A percentile compares a stretch with the other conserved stretches of the same genome.
Conservation (phyloP, 202 grass and related monocot genomes). For the Miscanthus sacchariflorus region DNA sequence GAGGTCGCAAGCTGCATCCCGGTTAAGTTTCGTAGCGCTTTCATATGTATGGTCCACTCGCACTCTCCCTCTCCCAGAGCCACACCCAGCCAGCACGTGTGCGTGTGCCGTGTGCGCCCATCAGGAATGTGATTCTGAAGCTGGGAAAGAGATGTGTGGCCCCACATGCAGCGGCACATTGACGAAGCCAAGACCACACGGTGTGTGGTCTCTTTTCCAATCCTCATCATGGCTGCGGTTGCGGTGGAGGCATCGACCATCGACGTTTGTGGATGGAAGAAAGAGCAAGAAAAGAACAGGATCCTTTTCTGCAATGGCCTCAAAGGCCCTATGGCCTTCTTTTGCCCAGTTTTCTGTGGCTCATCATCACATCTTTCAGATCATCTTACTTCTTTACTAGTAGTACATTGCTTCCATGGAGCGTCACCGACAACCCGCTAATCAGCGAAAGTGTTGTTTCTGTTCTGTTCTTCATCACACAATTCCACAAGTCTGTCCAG, state of each 20-base stretch:
- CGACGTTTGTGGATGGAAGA: slow-evolving; percentile 29
- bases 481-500: background rate
- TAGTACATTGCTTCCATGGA: background rate
- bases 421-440: background rate
- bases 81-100: background rate
- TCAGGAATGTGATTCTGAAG: slow-evolving; percentile 36
- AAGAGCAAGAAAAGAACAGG: slow-evolving; percentile 57
- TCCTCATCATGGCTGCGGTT: background rate
- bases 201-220: background rate
- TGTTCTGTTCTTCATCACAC: background rate
- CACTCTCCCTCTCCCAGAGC: background rate
- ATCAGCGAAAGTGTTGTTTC: background rate
- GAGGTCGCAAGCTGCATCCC: slow-evolving; percentile 22
- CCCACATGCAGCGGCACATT: background rate
- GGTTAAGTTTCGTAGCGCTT: slow-evolving; percentile 43
- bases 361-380: background rate
- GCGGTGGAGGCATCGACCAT: background rate
- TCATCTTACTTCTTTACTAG: background rate
- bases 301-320: slow-evolving; percentile 44
- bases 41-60: background rate
- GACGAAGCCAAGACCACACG: background rate
- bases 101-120: background rate
- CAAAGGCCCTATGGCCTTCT: background rate
- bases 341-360: slow-evolving; percentile 28
- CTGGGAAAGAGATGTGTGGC: background rate